Percentiles rank a stretch among this genome's conserved stretches.
These are phyloP conservation scores for Komagataella kurtzmanii DNA, from an alignment of 805 yeast species.

Conservation along the genomic window DNA sequence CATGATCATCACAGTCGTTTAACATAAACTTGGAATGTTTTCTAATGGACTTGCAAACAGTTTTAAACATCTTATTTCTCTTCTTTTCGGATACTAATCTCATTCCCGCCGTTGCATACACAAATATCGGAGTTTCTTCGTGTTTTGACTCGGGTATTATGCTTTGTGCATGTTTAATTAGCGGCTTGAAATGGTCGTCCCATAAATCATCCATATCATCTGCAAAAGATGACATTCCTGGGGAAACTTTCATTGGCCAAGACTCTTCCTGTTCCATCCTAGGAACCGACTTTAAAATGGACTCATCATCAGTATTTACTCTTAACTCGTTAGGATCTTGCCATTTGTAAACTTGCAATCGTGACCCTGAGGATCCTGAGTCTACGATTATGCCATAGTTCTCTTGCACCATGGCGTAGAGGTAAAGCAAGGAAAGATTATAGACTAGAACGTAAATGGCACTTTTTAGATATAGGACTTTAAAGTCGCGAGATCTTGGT, in stretches of 20 bases:
- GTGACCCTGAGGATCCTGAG: conserved; percentile 92
- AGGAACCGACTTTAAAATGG: conserved; percentile 47
- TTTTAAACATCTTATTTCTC: conserved; percentile 37
- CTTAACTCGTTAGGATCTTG: conserved; percentile 28
- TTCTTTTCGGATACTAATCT: conserved; percentile 49
- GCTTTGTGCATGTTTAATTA: conserved; percentile 55
- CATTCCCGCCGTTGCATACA: conserved; percentile 98
- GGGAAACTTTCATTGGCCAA: conserved; percentile 65
- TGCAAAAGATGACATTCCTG: conserved; percentile 71
- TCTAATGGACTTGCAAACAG: conserved; percentile 46
- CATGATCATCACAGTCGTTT: conserved; percentile 52
- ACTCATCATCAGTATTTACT: conserved; percentile 16
- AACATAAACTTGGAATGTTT: conserved; percentile 42
- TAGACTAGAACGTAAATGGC: background rate
- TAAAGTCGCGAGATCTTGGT: background rate
- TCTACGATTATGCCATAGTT: conserved; percentile 82
- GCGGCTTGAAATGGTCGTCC: conserved; percentile 50
- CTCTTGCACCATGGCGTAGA: background rate
- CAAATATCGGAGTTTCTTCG: conserved; percentile 66
- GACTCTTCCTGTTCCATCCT: conserved; percentile 43
- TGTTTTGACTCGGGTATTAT: conserved; percentile 55
- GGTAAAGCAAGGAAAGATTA: background rate
- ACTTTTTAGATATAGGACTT: background rate
- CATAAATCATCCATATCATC: conserved; percentile 46
- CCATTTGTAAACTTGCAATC: conserved; percentile 80